These are phyloP conservation scores for Eudorina sp. DNA, from an alignment of 139 green algal species.

Conservation along the genomic window DNA sequence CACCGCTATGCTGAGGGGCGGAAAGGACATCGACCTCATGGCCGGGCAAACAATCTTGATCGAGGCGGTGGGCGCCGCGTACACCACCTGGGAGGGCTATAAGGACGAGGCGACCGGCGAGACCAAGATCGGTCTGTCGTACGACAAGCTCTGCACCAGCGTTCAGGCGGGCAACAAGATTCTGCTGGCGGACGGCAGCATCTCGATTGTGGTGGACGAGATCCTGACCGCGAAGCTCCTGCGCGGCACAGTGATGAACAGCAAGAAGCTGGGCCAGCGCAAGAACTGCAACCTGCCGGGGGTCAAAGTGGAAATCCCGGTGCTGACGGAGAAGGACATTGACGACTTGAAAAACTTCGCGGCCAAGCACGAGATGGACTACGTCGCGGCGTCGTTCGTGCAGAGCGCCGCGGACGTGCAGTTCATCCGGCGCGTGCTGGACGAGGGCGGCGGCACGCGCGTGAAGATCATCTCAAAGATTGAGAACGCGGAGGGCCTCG, in stretches of 20 bases:
- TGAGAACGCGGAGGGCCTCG: constrained; percentile 65
- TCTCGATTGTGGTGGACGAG: constrained; percentile 67
- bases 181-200: constrained; percentile 73
- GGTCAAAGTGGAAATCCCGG: constrained; percentile 85
- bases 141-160: constrained; percentile 72
- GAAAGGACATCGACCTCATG: constrained; percentile 65
- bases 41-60: constrained; percentile 72
- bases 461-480: constrained; percentile 80
- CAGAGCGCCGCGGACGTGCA: constrained; percentile 68
- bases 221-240: constrained; percentile 57
- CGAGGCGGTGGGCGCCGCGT: constrained; percentile 68
- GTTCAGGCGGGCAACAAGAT: constrained; percentile 70
- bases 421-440: constrained; percentile 71
- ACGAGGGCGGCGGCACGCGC: constrained; percentile 61
- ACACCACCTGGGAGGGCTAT: constrained; percentile 66
- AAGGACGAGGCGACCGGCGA: constrained; percentile 61
- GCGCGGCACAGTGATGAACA: constrained; percentile 65
- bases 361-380: constrained; percentile 67
- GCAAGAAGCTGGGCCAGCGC: constrained; percentile 65
- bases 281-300: constrained; percentile 84
- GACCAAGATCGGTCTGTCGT: constrained; percentile 72
- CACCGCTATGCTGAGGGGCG: constrained; percentile 70
- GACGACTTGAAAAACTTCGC: constrained; percentile 74
- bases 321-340: constrained; percentile 80
- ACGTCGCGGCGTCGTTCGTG: constrained; percentile 72